A percentile compares a stretch with the other conserved stretches of the same genome.
phyloP scores from a whole-genome alignment of 2,329 filamentous ascomycete species.

The Zasmidium cellare region DNA sequence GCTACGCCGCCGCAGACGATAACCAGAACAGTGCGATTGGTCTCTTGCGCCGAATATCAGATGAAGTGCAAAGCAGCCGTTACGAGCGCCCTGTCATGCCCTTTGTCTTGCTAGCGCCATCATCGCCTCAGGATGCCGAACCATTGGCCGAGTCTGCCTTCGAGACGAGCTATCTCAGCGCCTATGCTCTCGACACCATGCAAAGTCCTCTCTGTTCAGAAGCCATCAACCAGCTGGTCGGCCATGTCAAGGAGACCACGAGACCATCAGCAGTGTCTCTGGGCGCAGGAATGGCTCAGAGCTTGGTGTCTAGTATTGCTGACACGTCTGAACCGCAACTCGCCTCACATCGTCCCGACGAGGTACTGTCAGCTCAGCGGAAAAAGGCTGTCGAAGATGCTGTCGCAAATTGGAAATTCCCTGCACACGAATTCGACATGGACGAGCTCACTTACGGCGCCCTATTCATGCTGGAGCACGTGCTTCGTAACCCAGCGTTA shows the following conservation, averaged over 20 bases:
- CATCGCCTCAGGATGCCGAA: conserved; percentile 8
- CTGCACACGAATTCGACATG: conserved; percentile 83
- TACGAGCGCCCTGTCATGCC: conserved; percentile 32
- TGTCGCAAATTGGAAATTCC: conserved; percentile 82
- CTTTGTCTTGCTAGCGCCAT: conserved; percentile 26
- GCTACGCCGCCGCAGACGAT: conserved; percentile 11
- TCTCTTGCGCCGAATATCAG: conserved; percentile 26
- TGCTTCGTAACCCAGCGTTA: conserved; percentile 76
- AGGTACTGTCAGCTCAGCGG: conserved; percentile 67
- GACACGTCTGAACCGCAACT: conserved; percentile 18
- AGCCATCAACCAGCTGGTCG: conserved; percentile 32
- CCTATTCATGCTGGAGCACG: conserved; percentile 87
- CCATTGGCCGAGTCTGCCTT: conserved; percentile 15
- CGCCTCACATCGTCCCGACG: conserved; percentile 49
- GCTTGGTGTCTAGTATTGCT: conserved; percentile 30
- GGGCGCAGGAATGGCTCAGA: conserved; percentile 32
- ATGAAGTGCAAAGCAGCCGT: conserved; percentile 26
- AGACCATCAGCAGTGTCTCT: conserved; percentile 28
- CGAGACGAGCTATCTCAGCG: conserved; percentile 66
- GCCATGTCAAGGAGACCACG: conserved; percentile 32
- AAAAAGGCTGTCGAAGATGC: conserved; percentile 60
- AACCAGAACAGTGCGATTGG: conserved; percentile 12
- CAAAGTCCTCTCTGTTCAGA: conserved; percentile 74
- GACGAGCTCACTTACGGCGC: conserved; percentile 86
- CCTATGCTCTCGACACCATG: conserved; percentile 83